Evolutionary conservation across 257 asterid genomes (phyloP), one percentile per base, ranked within the genome.

Genomic region (Solanum neorickii): DNA sequence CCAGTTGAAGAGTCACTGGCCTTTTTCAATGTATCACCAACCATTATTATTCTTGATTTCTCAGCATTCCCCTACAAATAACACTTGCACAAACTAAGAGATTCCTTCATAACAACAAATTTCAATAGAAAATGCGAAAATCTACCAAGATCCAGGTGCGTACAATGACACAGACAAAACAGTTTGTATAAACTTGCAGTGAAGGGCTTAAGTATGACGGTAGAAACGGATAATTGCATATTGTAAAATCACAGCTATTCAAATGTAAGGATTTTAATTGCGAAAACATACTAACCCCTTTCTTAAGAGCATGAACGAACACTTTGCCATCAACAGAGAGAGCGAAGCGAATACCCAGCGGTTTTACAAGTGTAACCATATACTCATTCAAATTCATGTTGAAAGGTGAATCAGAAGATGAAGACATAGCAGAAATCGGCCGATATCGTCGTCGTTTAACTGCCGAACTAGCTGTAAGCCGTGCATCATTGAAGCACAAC

Each of bases 301-400:
- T 97, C 86, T 89, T 95, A 85, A 97, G 98, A 78, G 99, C 97
- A 87, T 94, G 98, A 73, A 97, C 99, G 83, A 94, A 94, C 82
- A 97, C 86, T 83, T 92, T 95, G 11, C 99, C 99, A 33, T 97
- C 99, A 59, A 91, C 89, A 12, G 99, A 93, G 25, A 95, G 91
- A 1, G 98, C 99, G 87, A 95, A 97, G 35, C 97, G 97, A 82
- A 95, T 94, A 41, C 99, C 99, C 35, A 97, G 95, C 2, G 99
- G 99, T 83, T 91, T 97, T 85, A 94, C 95, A 69, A 97, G 95
- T 83, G 94, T 93, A 88, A 97, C 98, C 97, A 97, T 88, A 87
- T 97, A 95, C 89, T 94, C 98, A 72, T 94, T 95, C 92, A 94
- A 88, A 91, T 95, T 95, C 98, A 95, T 94, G 91, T 93, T 93